Percentiles rank a stretch among this genome's conserved stretches.
These are phyloP conservation scores for Vigna trinervia DNA, from an alignment of 306 rosid species.

Conservation along the genomic window DNA sequence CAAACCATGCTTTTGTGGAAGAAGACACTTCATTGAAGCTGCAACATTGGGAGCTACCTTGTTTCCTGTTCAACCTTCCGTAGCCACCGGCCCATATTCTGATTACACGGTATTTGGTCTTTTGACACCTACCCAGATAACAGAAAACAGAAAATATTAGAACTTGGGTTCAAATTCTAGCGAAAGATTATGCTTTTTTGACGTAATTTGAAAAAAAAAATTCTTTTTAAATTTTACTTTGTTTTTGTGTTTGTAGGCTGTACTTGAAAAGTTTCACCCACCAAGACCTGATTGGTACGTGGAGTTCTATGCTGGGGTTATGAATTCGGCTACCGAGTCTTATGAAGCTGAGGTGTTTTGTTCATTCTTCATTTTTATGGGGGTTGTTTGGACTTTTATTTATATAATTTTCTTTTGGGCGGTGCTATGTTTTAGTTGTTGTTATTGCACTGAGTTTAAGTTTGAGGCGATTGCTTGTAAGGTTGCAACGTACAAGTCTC, in stretches of 20 bases:
- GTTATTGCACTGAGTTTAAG: not conserved
- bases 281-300: constrained; percentile 87
- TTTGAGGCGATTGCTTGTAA: constrained; percentile 42
- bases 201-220: not conserved
- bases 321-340: constrained; percentile 52
- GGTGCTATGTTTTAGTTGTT: not conserved
- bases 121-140: not conserved
- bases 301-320: constrained; percentile 69
- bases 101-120: constrained; percentile 58
- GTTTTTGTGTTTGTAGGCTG: constrained; percentile 45
- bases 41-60: constrained; percentile 54
- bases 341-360: constrained; percentile 76
- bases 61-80: constrained; percentile 54
- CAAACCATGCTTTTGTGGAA: constrained; percentile 67
- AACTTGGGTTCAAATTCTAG: constrained; percentile 20
- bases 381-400: not conserved
- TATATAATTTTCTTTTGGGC: not conserved
- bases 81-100: constrained; percentile 52
- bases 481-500: constrained; percentile 81
- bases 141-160: not conserved
- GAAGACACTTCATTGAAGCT: constrained; percentile 68
- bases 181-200: constrained; percentile 9
- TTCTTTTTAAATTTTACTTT: not conserved
- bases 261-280: constrained; percentile 67
- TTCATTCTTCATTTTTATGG: constrained; percentile 15